Evolutionary conservation across 768 basidiomycete genomes (phyloP).

Genomic region (Phanerochaete sordida): DNA sequence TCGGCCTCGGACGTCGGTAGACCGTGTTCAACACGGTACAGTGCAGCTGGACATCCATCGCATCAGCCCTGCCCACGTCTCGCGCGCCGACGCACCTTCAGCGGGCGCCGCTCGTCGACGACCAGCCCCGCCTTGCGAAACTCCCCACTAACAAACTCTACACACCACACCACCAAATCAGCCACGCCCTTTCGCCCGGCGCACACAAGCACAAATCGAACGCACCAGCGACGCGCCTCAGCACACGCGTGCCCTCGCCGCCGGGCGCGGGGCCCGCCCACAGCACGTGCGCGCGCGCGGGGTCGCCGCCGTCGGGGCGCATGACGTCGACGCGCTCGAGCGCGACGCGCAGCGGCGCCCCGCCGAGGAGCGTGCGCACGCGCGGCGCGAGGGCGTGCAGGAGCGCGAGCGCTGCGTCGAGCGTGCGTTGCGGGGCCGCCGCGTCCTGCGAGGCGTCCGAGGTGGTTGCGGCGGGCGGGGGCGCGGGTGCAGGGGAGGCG

Average conservation of each 20-base stretch:
- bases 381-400: constrained; percentile 26
- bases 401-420: constrained; percentile 22
- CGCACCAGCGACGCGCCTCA: constrained; percentile 35
- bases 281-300: constrained; percentile 48
- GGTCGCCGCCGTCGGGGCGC: constrained; percentile 34
- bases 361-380: constrained; percentile 39
- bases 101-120: constrained; percentile 28
- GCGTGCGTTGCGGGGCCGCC: constrained; percentile 3
- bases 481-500: neutral
- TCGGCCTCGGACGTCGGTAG: constrained; percentile 26
- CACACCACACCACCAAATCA: neutral
- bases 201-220: neutral
- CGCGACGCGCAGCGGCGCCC: constrained; percentile 31
- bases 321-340: constrained; percentile 51
- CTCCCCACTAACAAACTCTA: constrained; percentile 28
- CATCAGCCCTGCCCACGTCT: neutral
- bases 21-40: constrained; percentile 36
- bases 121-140: constrained; percentile 30
- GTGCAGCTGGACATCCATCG: constrained; percentile 26
- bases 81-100: constrained; percentile 27
- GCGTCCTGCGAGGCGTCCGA: neutral
- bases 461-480: neutral
- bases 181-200: too few species aligned
- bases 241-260: constrained; percentile 25
- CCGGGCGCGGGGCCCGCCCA: constrained; percentile 47